Base-by-base conservation (phyloP, 2,329 filamentous ascomycete genomes). In the Aureobasidium lini region DNA sequence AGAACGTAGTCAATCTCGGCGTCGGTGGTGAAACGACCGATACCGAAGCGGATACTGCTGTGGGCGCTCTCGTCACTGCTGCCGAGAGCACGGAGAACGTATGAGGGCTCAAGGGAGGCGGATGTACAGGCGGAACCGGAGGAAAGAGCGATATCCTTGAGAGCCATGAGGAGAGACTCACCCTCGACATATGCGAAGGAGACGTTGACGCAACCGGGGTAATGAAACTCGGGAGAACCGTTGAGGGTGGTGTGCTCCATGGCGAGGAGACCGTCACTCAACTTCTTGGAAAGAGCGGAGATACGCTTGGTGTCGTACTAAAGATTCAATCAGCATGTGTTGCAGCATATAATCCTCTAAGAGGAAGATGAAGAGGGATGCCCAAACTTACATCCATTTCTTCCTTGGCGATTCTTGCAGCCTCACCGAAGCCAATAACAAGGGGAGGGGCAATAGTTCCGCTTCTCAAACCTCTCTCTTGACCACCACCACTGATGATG, bases 101-200 rank as follows among this genome's bases (percentile, higher is more conserved):
- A 99, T 72, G 90, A 95, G 15, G 94, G 94, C 74, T 99, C 94
- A 36, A 99, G 79, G 1, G 94, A 99, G 0, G 94, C 94, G 4
- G 93, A 97, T 2, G 94, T 99, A 76, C 94, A 99, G 6, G 94
- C 94, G 69, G 91, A 96, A 60, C 94, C 94, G 0, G 94, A 99
- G 6, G 93, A 97, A 37, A 99, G 79, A 0, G 94, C 94, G 74
- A 99, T 96, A 67, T 99, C 94, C 76, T 99, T 99, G 47, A 99
- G 78, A 0, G 94, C 94, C 94, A 99, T 99, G 64, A 99, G 82
- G 1, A 99, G 86, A 2, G 94, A 97, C 76, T 99, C 94, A 66
- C 94, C 94, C 76, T 99, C 94, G 4, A 99, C 91, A 69, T 99
- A 99, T 36, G 94, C 93, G 70, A 99, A 99, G 0, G 94, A 99